Evolutionary conservation across 805 yeast genomes (phyloP).

Genomic region (Starmera amethionina): DNA sequence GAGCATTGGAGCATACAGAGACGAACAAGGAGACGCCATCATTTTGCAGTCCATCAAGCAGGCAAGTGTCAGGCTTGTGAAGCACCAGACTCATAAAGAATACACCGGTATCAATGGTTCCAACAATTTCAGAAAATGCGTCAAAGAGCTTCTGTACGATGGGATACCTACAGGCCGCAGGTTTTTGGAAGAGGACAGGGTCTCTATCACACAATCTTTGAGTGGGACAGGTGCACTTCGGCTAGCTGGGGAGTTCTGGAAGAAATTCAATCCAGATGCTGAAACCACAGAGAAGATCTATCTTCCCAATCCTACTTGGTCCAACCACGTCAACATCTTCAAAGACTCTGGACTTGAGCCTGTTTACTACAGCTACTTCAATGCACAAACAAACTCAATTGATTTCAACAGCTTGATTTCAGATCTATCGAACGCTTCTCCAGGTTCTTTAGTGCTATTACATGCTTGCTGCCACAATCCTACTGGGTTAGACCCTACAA

Average conservation of each 20-base stretch:
- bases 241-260: constrained; percentile 71
- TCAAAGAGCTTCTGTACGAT: constrained; percentile 64
- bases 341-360: constrained; percentile 59
- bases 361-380: constrained; percentile 63
- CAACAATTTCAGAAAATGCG: constrained; percentile 52
- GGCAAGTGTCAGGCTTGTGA: constrained; percentile 48
- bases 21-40: constrained; percentile 80
- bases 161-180: constrained; percentile 48
- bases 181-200: constrained; percentile 45
- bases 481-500: constrained; percentile 86
- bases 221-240: constrained; percentile 95
- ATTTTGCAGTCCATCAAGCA: constrained; percentile 66
- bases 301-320: constrained; percentile 90
- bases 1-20: constrained; percentile 73
- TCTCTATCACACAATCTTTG: constrained; percentile 79
- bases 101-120: constrained; percentile 83
- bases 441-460: constrained; percentile 58
- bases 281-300: constrained; percentile 35
- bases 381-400: constrained; percentile 47
- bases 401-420: constrained; percentile 54
- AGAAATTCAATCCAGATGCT: constrained; percentile 43
- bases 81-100: constrained; percentile 54
- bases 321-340: constrained; percentile 81
- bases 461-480: constrained; percentile 98
- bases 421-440: constrained; percentile 45